Evolutionary conservation across 1,284 basidiomycete genomes (phyloP).

Genomic region (Leccinum subspadiceum): DNA sequence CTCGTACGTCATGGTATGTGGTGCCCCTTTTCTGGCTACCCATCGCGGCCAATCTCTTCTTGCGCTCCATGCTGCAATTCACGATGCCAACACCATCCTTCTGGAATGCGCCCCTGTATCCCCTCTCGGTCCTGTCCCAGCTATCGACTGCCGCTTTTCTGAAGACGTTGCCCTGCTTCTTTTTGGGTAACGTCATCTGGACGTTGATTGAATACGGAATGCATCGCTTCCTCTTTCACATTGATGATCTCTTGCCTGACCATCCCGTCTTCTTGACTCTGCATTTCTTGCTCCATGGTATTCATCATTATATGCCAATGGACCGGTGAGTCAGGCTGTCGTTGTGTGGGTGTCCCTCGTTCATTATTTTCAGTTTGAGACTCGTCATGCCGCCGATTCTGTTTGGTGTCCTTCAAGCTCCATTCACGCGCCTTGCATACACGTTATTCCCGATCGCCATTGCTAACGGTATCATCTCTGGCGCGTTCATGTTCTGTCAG

Average conservation of each 20-base stretch:
- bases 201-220: constrained; percentile 94
- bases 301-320: constrained; percentile 98
- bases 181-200: constrained; percentile 88
- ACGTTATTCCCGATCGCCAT: constrained; percentile 78
- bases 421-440: constrained; percentile 90
- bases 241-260: constrained; percentile 91
- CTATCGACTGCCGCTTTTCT: constrained; percentile 48
- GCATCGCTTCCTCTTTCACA: constrained; percentile 97
- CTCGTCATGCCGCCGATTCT: constrained; percentile 96
- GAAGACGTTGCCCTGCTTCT: constrained; percentile 65
- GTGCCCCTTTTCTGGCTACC: constrained; percentile 93
- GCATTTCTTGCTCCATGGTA: constrained; percentile 94
- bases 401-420: constrained; percentile 78
- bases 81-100: constrained; percentile 60
- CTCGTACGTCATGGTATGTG: constrained; percentile 92
- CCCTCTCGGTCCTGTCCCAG: constrained; percentile 44
- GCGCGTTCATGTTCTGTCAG: constrained; percentile 88
- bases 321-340: constrained; percentile 55
- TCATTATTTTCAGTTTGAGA: constrained; percentile 56
- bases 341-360: background rate
- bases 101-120: constrained; percentile 51
- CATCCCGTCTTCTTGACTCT: constrained; percentile 75
- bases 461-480: constrained; percentile 93
- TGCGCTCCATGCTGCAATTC: constrained; percentile 84
- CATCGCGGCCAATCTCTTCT: constrained; percentile 79